Percentiles rank a stretch among this genome's conserved stretches.
Evolutionary conservation across 1,284 basidiomycete species (phyloP).

Genomic region (Austropuccinia psidii): DNA sequence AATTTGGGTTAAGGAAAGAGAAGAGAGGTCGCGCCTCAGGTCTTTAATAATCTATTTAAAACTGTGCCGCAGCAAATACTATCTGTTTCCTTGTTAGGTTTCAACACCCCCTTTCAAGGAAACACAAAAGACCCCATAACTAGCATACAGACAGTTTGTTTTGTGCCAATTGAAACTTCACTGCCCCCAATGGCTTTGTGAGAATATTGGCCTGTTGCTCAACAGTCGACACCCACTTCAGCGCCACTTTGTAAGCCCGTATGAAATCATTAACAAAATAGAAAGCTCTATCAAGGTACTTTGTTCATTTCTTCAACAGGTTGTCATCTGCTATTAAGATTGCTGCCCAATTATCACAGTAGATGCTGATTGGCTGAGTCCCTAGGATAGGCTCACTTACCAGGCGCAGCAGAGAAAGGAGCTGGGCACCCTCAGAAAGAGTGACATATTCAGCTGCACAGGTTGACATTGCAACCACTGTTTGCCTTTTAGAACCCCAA

Average conservation of each 20-base stretch:
- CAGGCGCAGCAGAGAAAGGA: not conserved
- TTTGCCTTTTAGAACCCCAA: not conserved
- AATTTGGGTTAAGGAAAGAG: too few species aligned
- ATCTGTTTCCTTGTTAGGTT: too few species aligned
- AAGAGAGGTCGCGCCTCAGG: too few species aligned
- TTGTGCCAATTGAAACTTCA: too few species aligned
- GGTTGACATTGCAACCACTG: not conserved
- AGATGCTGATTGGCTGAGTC: not conserved
- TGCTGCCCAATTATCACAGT: slow-evolving; percentile 5
- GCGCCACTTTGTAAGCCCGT: not conserved
- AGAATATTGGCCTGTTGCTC: not conserved
- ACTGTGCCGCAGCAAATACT: too few species aligned
- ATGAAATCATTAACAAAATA: slow-evolving; percentile 4
- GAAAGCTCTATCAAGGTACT: not conserved
- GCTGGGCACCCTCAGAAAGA: not conserved
- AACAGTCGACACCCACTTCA: not conserved
- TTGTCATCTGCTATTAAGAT: not conserved
- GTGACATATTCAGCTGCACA: slow-evolving; percentile 12
- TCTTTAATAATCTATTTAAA: too few species aligned
- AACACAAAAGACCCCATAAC: too few species aligned
- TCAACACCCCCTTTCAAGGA: too few species aligned
- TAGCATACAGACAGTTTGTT: too few species aligned
- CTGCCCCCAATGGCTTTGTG: not conserved
- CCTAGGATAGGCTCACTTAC: not conserved
- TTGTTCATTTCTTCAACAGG: not conserved